Evolutionary conservation across 2,329 filamentous ascomycete species (phyloP).

Genomic region (Corniculantispora saksenae): DNA sequence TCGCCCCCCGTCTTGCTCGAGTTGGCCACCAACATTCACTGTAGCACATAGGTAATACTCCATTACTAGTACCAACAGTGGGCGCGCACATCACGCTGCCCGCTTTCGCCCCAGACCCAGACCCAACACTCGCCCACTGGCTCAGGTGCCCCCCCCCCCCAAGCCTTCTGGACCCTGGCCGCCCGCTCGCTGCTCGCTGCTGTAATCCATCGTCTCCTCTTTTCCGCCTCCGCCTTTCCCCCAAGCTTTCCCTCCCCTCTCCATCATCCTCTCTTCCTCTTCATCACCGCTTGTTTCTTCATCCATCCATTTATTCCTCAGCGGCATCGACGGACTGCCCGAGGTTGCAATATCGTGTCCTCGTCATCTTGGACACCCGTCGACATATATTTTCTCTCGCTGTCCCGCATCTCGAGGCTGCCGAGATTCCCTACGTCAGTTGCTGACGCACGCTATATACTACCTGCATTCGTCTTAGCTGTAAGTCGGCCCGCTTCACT

Average conservation of each 20-base stretch:
- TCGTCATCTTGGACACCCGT: not conserved
- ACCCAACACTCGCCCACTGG: not conserved
- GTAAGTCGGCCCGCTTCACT: slow-evolving; percentile 15
- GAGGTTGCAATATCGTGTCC: not conserved
- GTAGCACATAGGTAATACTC: not conserved
- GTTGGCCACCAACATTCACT: not conserved
- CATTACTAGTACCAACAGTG: not conserved
- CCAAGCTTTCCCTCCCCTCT: slow-evolving; percentile 11
- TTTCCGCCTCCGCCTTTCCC: slow-evolving; percentile 17
- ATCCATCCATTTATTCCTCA: slow-evolving; percentile 2
- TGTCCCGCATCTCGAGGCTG: not conserved
- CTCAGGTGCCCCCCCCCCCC: not conserved
- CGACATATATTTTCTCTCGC: not conserved
- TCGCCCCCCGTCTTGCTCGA: too few relatives aligned
- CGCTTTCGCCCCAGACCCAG: too few relatives aligned
- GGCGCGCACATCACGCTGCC: not conserved
- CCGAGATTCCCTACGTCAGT: slow-evolving; percentile 7
- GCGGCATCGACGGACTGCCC: not conserved
- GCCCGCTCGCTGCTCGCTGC: not conserved
- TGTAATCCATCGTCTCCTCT: slow-evolving; percentile 14
- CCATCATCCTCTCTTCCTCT: slow-evolving; percentile 6
- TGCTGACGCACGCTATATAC: slow-evolving; percentile 12
- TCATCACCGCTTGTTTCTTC: slow-evolving; percentile 16
- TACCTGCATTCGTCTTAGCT: slow-evolving; percentile 10
- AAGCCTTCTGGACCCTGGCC: not conserved